Evolutionary conservation across 2,329 filamentous ascomycete species (phyloP).

Genomic region (Cytospora paraplurivora): DNA sequence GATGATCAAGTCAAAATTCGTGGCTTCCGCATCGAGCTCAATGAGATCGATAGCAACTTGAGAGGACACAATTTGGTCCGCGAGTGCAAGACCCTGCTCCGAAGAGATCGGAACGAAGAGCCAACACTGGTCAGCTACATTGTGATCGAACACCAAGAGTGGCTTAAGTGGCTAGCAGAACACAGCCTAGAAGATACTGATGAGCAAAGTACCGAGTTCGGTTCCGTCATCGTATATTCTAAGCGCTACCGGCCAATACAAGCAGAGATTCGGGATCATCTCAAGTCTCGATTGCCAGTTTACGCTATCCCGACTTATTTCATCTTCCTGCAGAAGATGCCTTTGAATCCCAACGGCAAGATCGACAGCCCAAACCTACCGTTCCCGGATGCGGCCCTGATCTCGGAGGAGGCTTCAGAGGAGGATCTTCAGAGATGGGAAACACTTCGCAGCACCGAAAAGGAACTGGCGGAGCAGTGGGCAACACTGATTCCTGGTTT

Average conservation of each 20-base stretch:
- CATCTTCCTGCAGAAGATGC: conserved; percentile 71
- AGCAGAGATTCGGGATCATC: conserved; percentile 59
- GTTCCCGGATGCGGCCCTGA: conserved; percentile 73
- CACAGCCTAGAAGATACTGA: conserved; percentile 56
- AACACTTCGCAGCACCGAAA: conserved; percentile 57
- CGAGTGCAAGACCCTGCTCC: conserved; percentile 83
- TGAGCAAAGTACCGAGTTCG: conserved; percentile 53
- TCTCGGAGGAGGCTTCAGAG: conserved; percentile 48
- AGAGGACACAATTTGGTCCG: conserved; percentile 73
- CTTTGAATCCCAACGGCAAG: conserved; percentile 85
- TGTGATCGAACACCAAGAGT: conserved; percentile 77
- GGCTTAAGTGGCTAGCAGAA: conserved; percentile 67
- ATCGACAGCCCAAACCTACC: conserved; percentile 68
- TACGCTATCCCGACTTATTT: conserved; percentile 77
- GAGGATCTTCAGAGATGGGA: conserved; percentile 46
- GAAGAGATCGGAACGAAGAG: conserved; percentile 83
- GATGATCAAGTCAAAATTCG: conserved; percentile 95
- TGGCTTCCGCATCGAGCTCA: conserved; percentile 92
- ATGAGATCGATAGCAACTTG: conserved; percentile 86
- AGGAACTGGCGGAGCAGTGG: conserved; percentile 71
- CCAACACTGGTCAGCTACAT: conserved; percentile 86
- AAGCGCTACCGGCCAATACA: conserved; percentile 51
- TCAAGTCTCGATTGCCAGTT: conserved; percentile 70
- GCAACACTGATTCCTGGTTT: conserved; percentile 65
- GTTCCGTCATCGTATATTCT: conserved; percentile 44